Percentiles rank a stretch among this genome's conserved stretches.
phyloP scores from a whole-genome alignment of 805 yeast genomes.

The Hanseniaspora hatyaiensis region DNA sequence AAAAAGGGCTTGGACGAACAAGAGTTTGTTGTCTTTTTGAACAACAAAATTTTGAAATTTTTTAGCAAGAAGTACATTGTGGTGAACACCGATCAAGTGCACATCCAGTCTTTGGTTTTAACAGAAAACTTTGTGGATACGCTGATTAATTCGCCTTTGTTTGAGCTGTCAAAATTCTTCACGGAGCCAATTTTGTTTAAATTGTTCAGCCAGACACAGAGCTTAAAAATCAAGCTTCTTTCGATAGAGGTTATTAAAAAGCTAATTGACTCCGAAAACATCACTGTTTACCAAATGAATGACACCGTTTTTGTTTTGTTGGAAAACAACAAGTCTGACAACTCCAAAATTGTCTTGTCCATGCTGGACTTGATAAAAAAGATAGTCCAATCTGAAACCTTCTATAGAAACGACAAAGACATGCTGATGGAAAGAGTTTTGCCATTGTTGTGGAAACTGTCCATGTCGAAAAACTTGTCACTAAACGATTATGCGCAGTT shows the following conservation, averaged over 20 bases:
- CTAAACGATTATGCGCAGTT: conserved; percentile 34
- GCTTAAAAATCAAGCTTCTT: conserved; percentile 62
- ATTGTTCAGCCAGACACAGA: conserved; percentile 73
- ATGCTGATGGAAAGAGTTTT: conserved; percentile 42
- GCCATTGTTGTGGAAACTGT: conserved; percentile 42
- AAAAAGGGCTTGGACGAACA: conserved; percentile 40
- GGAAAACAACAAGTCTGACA: conserved; percentile 63
- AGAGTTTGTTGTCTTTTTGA: conserved; percentile 33
- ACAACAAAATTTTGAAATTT: conserved; percentile 24
- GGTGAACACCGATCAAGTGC: conserved; percentile 15
- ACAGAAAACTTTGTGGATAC: conserved; percentile 29
- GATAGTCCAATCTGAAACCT: conserved; percentile 29
- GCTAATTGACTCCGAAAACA: conserved; percentile 45
- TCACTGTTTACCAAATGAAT: conserved; percentile 58
- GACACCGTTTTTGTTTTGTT: conserved; percentile 78
- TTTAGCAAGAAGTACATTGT: not conserved
- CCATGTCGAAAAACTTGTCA: conserved; percentile 37
- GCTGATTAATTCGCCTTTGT: conserved; percentile 19
- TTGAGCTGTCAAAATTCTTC: conserved; percentile 46
- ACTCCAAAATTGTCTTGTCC: conserved; percentile 44
- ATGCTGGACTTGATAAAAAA: conserved; percentile 34
- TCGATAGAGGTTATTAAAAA: conserved; percentile 46
- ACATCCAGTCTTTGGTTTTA: conserved; percentile 23
- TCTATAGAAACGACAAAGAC: conserved; percentile 37
- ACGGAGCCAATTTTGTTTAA: conserved; percentile 61